Base-by-base conservation (phyloP, 192 early-diverging fungal species). In the Paraglomus brasilianum region DNA sequence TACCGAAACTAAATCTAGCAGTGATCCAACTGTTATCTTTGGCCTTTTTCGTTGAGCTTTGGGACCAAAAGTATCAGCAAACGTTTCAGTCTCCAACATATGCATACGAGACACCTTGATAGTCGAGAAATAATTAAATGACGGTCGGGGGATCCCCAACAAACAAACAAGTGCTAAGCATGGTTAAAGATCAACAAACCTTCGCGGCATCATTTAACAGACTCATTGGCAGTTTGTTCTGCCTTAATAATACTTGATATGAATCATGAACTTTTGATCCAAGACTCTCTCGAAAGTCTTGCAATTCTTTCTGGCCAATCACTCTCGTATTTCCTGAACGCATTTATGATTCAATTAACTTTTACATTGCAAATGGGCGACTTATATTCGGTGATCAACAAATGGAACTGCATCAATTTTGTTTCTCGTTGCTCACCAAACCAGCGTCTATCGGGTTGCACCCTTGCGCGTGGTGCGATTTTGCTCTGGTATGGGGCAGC, bases 171-270 rank as follows among this genome's bases (percentile, higher is more conserved):
- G 0, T 40, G 45, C 8, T 2, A 13, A 47, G 30, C 14, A 8
- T 0, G 6, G 45, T 10, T 19, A 52, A 41, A 22, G 70, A 53
- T 44, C 72, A 78, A 60, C 80, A 77, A 72, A 91, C 85, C 81
- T 90, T 92, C 58, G 88, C 84, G 5, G 89, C 78, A 57, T 94
- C 92, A 51, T 88, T 83, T 72, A 97, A 80, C 62, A 99, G 83
- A 71, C 92, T 93, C 87, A 97, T 93, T 5, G 97, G 97, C 53
- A 99, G 84, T 85, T 96, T 95, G 84, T 94, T 94, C 67, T 94
- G 94, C 17, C 89, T 81, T 75, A 99, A 74, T 40, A 99, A 81
- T 36, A 99, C 88, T 69, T 94, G 93, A 84, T 97, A 99, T 41
- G 97, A 95, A 72, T 99, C 95, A 77, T 96, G 88, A 49, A 89